A percentile compares a stretch with the other conserved stretches of the same genome.
Conservation (phyloP, 2,329 filamentous ascomycete genomes). For the Coniochaeta sp. region DNA sequence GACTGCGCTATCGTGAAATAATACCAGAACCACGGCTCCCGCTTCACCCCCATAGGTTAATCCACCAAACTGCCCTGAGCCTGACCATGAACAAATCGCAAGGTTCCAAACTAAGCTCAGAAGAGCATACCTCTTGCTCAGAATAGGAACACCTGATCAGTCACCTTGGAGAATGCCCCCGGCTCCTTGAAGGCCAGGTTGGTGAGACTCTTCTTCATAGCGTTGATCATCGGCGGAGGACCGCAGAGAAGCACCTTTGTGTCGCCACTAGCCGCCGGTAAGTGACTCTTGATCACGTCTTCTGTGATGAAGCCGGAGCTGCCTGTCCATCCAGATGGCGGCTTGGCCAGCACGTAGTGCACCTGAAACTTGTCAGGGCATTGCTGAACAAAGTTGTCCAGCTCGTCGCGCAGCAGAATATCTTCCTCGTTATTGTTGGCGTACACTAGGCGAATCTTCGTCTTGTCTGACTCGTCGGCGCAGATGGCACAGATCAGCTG, state of each 20-base stretch:
- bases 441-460: constrained; percentile 50
- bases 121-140: too few species aligned
- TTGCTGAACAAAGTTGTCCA: constrained; percentile 43
- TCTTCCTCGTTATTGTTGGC: constrained; percentile 53
- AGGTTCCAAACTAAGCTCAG: too few species aligned
- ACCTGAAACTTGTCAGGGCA: constrained; percentile 49
- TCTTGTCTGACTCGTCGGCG: constrained; percentile 51
- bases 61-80: too few species aligned
- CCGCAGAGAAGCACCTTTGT: constrained; percentile 53
- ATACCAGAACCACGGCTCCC: too few species aligned
- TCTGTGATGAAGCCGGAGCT: constrained; percentile 44
- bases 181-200: constrained; percentile 44
- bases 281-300: constrained; percentile 38
- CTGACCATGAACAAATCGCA: too few species aligned
- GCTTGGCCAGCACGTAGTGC: constrained; percentile 45
- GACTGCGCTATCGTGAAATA: too few species aligned
- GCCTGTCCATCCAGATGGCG: constrained; percentile 38
- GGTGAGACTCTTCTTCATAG: constrained; percentile 42
- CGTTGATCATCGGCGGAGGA: constrained; percentile 53
- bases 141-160: constrained; percentile 49
- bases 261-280: constrained; percentile 38
- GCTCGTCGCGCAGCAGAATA: constrained; percentile 49
- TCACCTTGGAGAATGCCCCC: constrained; percentile 41
- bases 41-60: too few species aligned
- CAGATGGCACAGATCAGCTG: constrained; percentile 58